Evolutionary conservation across 768 basidiomycete genomes (phyloP), one percentile per base, ranked within the genome.

Genomic region (Trametes coccinea): DNA sequence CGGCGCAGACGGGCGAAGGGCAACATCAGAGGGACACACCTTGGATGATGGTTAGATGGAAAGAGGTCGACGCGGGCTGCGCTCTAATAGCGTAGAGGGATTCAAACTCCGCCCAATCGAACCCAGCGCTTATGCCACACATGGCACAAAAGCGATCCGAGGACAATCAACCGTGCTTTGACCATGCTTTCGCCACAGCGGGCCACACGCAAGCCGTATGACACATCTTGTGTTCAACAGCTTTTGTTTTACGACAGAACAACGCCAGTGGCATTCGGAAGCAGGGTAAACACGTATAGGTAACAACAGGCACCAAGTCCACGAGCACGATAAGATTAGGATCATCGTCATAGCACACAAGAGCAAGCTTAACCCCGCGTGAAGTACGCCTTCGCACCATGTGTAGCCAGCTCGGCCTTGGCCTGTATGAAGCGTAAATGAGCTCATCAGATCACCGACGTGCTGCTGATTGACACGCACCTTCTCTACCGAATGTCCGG

Each of bases 311-410:
- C 40, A 44, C 57, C 49, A 30, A 51, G 57, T 59, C 49, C 57
- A 48, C 41, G 14, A 43, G 31, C 49, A 45, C 27, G 30, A 51
- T 51, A 59, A 51, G 41, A 34, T 59, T 40, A 45, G 33, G 34
- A 45, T 56, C 55, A 45, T 56, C 55, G 37, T 56, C 59, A 37
- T 33, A 54, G n/a, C 31, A 50, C n/a, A 22, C 22, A 45, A 4
- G 22, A n/a, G 3, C 37, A 34, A 5, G 13, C 41, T 84, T 75
- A 92, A 63, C 90, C 91, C 61, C 91, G 84, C 62, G 86, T 89
- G 75, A 95, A 93, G 76, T 95, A 95, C 30, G 91, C 85, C 74
- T 88, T 92, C 60, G 93, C 89, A 11, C 93, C 93, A 67, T 94
- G 90, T 53, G 80, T 82, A 3, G 92, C 89, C 51, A 96, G 75